A percentile compares a stretch with the other conserved stretches of the same genome.
Evolutionary conservation across 371 early-diverging fungal species (phyloP).

Genomic region (Dinochytrium kinnereticum): DNA sequence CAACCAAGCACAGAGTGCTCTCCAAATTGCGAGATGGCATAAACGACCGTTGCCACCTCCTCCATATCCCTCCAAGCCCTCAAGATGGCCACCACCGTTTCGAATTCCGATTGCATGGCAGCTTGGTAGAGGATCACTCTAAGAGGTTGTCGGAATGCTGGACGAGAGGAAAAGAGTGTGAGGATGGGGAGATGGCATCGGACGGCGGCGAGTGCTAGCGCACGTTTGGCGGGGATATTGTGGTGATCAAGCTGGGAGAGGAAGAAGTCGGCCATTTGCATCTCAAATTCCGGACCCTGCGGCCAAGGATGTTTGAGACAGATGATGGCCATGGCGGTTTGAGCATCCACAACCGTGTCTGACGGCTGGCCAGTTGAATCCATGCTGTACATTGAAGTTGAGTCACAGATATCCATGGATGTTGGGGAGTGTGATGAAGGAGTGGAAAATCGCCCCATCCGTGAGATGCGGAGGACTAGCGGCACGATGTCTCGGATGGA

Average conservation of each 20-base stretch:
- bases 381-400: not conserved
- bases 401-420: not conserved
- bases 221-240: not conserved
- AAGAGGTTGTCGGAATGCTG: not conserved
- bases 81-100: not conserved
- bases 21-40: slow-evolving; percentile 1
- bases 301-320: slow-evolving; percentile 5
- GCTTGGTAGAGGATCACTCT: slow-evolving; percentile 1
- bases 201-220: not conserved
- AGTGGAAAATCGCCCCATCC: not conserved
- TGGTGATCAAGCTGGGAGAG: not conserved
- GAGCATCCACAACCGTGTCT: not conserved
- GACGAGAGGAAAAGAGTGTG: not conserved
- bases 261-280: not conserved
- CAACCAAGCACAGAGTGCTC: not conserved
- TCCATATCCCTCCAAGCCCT: not conserved
- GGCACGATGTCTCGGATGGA: not conserved
- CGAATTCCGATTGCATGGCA: not conserved
- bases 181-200: slow-evolving; percentile 4
- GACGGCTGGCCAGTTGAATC: not conserved
- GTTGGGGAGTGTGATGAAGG: not conserved
- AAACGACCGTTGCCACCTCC: not conserved
- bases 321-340: not conserved
- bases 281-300: not conserved
- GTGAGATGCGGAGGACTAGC: not conserved